These are phyloP conservation scores for Cyclotella atomus DNA, from an alignment of 108 stramenopile genomes.

Conservation along the genomic window DNA sequence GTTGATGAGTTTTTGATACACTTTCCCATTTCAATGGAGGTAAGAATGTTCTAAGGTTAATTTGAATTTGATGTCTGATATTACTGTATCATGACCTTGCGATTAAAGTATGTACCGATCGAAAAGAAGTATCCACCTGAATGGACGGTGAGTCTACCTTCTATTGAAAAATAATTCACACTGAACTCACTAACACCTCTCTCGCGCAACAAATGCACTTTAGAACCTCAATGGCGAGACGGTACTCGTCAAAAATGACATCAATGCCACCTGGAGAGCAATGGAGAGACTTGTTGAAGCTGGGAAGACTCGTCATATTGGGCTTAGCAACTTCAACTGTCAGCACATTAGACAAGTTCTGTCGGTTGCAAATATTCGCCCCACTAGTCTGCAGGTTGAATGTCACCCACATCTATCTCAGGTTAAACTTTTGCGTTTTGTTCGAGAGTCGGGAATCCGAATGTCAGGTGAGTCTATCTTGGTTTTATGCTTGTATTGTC, in stretches of 20 bases:
- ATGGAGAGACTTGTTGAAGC: slow-evolving; percentile 70
- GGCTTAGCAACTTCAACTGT: slow-evolving; percentile 87
- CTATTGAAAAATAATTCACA: not conserved
- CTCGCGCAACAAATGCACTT: not conserved
- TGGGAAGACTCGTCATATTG: slow-evolving; percentile 71
- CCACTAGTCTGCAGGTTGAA: slow-evolving; percentile 90
- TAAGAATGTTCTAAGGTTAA: too few relatives aligned
- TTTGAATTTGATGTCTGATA: too few relatives aligned
- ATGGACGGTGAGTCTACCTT: slow-evolving; percentile 59
- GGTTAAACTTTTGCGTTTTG: slow-evolving; percentile 81
- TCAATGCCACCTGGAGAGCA: slow-evolving; percentile 85
- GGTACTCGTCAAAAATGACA: slow-evolving; percentile 77
- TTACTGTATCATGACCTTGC: too few relatives aligned
- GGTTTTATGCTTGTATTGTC: not conserved
- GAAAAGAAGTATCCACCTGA: slow-evolving; percentile 93
- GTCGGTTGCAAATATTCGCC: slow-evolving; percentile 70
- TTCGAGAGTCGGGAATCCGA: slow-evolving; percentile 70
- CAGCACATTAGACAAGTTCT: slow-evolving; percentile 85
- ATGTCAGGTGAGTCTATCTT: slow-evolving; percentile 61
- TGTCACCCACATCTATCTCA: slow-evolving; percentile 90
- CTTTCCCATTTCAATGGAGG: slow-evolving; percentile 92
- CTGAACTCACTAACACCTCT: too few relatives aligned
- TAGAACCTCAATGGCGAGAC: slow-evolving; percentile 81
- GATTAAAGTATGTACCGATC: slow-evolving; percentile 71
- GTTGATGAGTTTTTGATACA: slow-evolving; percentile 94